phyloP scores from a whole-genome alignment of 768 basidiomycete species.

The Hysterangium stoloniferum region DNA sequence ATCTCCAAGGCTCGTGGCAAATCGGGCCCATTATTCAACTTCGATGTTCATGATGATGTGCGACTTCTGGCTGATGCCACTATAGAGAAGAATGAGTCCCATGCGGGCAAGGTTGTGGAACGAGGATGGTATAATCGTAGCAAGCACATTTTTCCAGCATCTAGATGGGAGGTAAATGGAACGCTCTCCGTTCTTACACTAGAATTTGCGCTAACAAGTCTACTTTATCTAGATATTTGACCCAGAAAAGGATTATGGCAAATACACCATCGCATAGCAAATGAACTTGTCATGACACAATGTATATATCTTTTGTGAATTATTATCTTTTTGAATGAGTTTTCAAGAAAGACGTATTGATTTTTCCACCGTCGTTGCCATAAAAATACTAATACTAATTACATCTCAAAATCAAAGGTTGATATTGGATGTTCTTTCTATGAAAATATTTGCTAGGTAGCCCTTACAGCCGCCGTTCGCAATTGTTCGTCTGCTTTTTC shows the following conservation, averaged over 20 bases:
- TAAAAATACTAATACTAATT: too few species aligned
- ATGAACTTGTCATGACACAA: too few species aligned
- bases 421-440: too few species aligned
- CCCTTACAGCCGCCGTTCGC: too few species aligned
- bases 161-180: conserved; percentile 90
- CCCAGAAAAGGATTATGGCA: conserved; percentile 88
- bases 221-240: conserved; percentile 63
- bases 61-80: conserved; percentile 91
- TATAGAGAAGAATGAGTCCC: conserved; percentile 95
- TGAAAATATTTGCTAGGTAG: too few species aligned
- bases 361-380: too few species aligned
- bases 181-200: not conserved
- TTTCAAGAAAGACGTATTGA: too few species aligned
- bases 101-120: conserved; percentile 98
- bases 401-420: too few species aligned
- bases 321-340: too few species aligned
- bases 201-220: not conserved
- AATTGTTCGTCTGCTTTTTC: too few species aligned
- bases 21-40: conserved; percentile 95
- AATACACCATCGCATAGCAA: conserved; percentile 69
- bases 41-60: conserved; percentile 98
- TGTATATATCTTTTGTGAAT: too few species aligned
- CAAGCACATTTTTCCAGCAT: conserved; percentile 97
- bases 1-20: conserved; percentile 98
- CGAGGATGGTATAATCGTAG: conserved; percentile 91